phyloP scores from a whole-genome alignment of 2,329 filamentous ascomycete species.

The Atkinsonella texensis region DNA sequence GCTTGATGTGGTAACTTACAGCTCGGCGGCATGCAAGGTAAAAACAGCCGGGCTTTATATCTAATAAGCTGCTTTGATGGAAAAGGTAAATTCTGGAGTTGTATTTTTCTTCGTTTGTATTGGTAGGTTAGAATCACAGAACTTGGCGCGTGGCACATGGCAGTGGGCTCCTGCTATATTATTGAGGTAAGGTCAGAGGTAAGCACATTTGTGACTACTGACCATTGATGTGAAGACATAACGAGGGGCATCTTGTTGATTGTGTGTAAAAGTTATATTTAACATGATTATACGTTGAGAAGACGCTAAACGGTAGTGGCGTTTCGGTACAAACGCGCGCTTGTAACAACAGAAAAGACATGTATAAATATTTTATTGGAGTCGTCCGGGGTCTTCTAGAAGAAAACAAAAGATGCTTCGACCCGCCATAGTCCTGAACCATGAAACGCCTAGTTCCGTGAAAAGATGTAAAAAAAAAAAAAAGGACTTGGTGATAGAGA shows the following conservation, averaged over 20 bases:
- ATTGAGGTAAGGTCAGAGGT: slow-evolving; percentile 44
- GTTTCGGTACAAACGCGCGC: background rate
- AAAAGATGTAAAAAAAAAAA: slow-evolving; percentile 9
- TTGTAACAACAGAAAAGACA: background rate
- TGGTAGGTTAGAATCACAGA: slow-evolving; percentile 7
- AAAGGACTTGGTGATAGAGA: background rate
- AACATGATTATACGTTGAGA: background rate
- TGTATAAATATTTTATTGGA: slow-evolving; percentile 6
- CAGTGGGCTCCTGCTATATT: slow-evolving; percentile 2
- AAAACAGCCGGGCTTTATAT: background rate
- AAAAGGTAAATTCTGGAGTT: slow-evolving; percentile 3
- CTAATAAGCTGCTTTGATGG: slow-evolving; percentile 12
- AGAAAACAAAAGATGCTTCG: slow-evolving; percentile 17
- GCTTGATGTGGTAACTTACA: background rate
- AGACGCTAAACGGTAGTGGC: background rate
- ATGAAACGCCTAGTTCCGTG: slow-evolving; percentile 23
- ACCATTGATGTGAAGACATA: slow-evolving; percentile 10
- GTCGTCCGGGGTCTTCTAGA: slow-evolving; percentile 14
- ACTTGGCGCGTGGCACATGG: slow-evolving; percentile 4
- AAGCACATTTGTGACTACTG: slow-evolving; percentile 30
- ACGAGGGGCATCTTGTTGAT: background rate
- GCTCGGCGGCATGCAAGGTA: slow-evolving; percentile 1
- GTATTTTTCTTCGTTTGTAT: slow-evolving; percentile 7
- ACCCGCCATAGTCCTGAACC: slow-evolving; percentile 19
- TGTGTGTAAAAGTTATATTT: background rate